Percentiles rank a stretch among this genome's conserved stretches.
phyloP scores from a whole-genome alignment of 2,329 filamentous ascomycete genomes.

The Furcasterigmium furcatum region DNA sequence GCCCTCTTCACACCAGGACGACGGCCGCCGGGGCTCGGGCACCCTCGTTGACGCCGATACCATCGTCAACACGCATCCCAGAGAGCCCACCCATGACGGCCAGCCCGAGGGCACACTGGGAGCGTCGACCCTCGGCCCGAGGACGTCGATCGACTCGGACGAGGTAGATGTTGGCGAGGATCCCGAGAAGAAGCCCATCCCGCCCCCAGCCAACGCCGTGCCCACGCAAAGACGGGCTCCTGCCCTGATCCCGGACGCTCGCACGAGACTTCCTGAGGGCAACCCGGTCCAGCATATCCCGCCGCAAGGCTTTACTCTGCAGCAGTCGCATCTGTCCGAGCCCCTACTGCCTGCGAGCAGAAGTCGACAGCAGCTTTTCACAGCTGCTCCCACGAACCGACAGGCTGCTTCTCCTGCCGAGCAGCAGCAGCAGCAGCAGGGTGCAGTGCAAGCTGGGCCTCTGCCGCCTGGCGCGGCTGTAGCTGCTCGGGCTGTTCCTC shows the following conservation, averaged over 20 bases:
- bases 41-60: not conserved
- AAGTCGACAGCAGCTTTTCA: conserved; percentile 7
- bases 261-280: conserved; percentile 2
- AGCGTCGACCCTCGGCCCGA: not conserved
- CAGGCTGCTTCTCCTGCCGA: conserved; percentile 24
- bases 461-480: not conserved
- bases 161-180: conserved; percentile 3
- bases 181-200: conserved; percentile 1
- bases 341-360: conserved; percentile 34
- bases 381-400: conserved; percentile 22
- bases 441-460: not conserved
- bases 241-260: too few species aligned
- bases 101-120: conserved; percentile 1
- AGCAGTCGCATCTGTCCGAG: conserved; percentile 51
- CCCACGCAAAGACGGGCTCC: not conserved
- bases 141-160: not conserved
- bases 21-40: not conserved
- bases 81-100: not conserved
- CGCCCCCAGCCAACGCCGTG: not conserved
- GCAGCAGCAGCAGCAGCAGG: conserved; percentile 17
- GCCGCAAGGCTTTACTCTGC: conserved; percentile 48
- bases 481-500: not conserved
- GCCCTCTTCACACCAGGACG: not conserved
- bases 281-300: conserved; percentile 38
- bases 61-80: not conserved